A percentile compares a stretch with the other conserved stretches of the same genome.
phyloP scores from a whole-genome alignment of 257 asterid species.

The Capsicum chinense region DNA sequence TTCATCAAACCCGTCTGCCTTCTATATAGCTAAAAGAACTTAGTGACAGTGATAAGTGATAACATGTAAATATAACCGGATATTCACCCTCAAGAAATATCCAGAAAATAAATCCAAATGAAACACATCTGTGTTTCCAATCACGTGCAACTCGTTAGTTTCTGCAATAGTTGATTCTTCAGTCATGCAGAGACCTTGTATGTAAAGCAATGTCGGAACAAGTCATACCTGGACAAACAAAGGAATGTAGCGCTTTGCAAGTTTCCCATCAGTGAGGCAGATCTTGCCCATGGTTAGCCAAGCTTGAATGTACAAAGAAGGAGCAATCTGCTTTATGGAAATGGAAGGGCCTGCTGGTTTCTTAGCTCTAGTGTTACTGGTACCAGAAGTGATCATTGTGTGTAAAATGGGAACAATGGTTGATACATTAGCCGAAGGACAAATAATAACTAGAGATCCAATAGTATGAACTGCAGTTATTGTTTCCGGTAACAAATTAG shows the following conservation, averaged over 20 bases:
- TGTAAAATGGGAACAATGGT: conserved; percentile 67
- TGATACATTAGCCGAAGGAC: conserved; percentile 71
- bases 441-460: conserved; percentile 71
- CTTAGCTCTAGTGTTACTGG: conserved; percentile 55
- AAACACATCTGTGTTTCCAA: neutral
- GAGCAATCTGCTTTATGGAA: conserved; percentile 61
- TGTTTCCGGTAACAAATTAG: conserved; percentile 53
- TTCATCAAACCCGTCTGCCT: neutral
- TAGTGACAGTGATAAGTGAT: conserved; percentile 20
- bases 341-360: conserved; percentile 48
- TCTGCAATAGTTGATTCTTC: neutral
- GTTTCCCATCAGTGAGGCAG: conserved; percentile 89
- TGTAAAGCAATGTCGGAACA: neutral
- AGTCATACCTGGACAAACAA: conserved; percentile 86
- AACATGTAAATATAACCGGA: neutral
- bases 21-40: neutral
- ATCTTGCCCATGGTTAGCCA: conserved; percentile 97
- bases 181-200: neutral
- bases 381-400: conserved; percentile 74
- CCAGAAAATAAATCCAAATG: neutral
- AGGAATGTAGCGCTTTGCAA: conserved; percentile 91
- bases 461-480: conserved; percentile 74
- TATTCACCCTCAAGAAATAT: neutral
- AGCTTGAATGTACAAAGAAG: conserved; percentile 76
- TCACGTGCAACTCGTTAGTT: neutral